phyloP scores from a whole-genome alignment of 1,284 basidiomycete genomes.

The Trichosporon asahii region DNA sequence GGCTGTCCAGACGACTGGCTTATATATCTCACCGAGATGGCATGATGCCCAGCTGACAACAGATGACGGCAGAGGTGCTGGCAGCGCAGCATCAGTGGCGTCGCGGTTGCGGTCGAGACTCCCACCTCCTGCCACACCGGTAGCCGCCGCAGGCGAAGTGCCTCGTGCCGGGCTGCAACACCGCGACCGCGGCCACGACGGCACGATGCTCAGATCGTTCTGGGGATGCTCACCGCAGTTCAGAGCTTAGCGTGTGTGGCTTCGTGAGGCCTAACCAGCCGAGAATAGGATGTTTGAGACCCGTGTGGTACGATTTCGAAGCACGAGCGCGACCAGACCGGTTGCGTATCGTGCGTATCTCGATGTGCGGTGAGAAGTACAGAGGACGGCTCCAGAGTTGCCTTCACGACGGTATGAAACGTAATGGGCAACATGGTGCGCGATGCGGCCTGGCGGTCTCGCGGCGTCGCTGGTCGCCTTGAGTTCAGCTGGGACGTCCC shows the following conservation, averaged over 20 bases:
- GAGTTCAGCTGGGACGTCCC: conserved; percentile 5
- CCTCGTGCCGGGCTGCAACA: neutral
- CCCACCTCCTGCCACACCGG: neutral
- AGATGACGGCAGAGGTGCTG: neutral
- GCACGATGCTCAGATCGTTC: neutral
- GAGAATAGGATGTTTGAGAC: neutral
- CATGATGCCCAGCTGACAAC: neutral
- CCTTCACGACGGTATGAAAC: conserved; percentile 4
- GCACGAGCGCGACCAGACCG: neutral
- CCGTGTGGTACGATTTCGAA: neutral
- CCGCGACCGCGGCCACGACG: neutral
- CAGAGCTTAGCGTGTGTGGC: neutral
- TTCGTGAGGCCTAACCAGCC: neutral
- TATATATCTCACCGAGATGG: conserved; percentile 6
- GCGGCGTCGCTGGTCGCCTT: conserved; percentile 1
- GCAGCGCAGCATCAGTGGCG: neutral
- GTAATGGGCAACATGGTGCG: conserved; percentile 5
- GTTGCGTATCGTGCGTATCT: neutral
- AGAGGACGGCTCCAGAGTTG: neutral
- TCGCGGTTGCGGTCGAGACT: neutral
- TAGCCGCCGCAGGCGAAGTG: neutral
- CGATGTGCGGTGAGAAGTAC: neutral
- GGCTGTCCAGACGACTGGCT: neutral
- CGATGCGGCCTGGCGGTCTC: neutral
- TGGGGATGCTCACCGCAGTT: neutral